Base-by-base conservation (phyloP, 352 stramenopile genomes). In the Discostella stelligera region DNA sequence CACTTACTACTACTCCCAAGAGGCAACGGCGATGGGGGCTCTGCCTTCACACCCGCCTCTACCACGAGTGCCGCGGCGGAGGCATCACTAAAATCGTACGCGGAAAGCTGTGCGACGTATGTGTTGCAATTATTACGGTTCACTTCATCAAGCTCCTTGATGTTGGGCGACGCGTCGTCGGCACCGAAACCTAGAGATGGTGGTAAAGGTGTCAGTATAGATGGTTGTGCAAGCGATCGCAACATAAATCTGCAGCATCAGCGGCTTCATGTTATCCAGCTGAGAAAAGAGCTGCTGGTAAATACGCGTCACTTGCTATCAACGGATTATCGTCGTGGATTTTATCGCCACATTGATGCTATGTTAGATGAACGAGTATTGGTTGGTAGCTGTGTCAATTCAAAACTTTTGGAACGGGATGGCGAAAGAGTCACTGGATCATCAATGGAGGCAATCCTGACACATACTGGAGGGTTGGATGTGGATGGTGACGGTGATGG, bases 301-400 rank as follows among this genome's bases (percentile, higher is more conserved):
- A 94, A 94, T 2, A 97, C 96, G 14, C 91, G 96, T 18, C 96
- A 98, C 83, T 98, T 99, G 59, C 95, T 99, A 20, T 96, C 96
- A 46, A 98, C 96, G 0, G 95, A 98, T 37, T 99, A 99, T 79
- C 94, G 96, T n/a, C 91, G 94, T 16, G 96, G 95, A 7, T 98
- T 99, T 80, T 98, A 97, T 68, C 55, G 88, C 14, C 96, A 98
- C 58, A 84, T 98, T 14, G 96, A 99, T 81, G 70, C 94, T 32
- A 91, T 99, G 25, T 94, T 99, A 80, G 95, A 98, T 65, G 97
- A 98, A 84, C 90, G 96, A 14, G 91, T 98, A 3, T 83, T 98
- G 21, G 91, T 98, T 14, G 96, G 96, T 18, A 94, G 91, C 72
- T 10, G 37, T 44, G 90, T 88, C 16, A 90, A 89, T 54, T 93